Base-by-base conservation (phyloP, 306 rosid species). In the Albizia julibrissin region DNA sequence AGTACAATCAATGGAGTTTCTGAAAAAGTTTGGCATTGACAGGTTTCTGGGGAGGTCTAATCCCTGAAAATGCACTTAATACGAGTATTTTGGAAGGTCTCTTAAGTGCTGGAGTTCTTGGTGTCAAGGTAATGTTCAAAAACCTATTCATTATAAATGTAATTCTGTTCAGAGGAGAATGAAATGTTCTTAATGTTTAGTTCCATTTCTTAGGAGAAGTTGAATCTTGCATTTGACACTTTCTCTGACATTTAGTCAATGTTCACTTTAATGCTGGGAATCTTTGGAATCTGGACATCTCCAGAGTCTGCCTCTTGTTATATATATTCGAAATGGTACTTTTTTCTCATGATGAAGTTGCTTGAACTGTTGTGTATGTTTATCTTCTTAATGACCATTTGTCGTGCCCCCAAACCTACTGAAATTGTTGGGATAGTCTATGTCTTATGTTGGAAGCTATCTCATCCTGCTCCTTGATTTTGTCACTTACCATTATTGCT, bases 1-100 rank as follows among this genome's bases (percentile, higher is more conserved):
- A 43, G 19, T 71, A 21, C 49, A 31, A 67, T 24, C 54, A 72
- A 26, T 70, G 40, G 73, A 80, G 64, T 85, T 54, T 83, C 80
- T 86, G 70, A 71, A 43, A 43, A 43, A 43, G 31, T 71, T 71
- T 71, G 58, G 37, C 73, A 50, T 82, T 50, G 82, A 72, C 90
- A 95, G 99, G 99, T 76, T 95, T 95, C 78, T 95, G 98, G 99
- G 99, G 99, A 87, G 99, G 99, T 46, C 91, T 95, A 72, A 77
- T 95, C 81, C 99, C 99, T 67, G 99, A 91, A 81, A 95, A 95
- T 87, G 98, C 97, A 74, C 91, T 84, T 82, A 88, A 95, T 66
- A 50, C 87, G 19, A 90, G 86, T 85, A 91, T 89, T 88, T 91
- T 95, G 74, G 98, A 91, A 66, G 92, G 90, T 80, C 96, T 95